These are phyloP conservation scores for Rheum nobile DNA, from an alignment of 148 eudicot species.

Conservation along the genomic window DNA sequence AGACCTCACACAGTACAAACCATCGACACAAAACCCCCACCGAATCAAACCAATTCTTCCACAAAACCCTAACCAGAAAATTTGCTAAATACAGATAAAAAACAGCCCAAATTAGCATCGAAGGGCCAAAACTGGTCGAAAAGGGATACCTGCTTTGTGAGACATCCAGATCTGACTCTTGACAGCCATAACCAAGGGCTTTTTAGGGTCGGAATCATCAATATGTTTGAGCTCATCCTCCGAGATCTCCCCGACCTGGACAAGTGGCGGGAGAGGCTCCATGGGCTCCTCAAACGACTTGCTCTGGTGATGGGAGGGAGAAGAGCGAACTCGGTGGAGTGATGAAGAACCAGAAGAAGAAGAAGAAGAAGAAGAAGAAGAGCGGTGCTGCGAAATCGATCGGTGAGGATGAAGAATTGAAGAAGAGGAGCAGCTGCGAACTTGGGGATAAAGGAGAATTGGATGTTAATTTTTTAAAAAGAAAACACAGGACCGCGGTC, in stretches of 20 bases:
- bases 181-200: slow-evolving; percentile 91
- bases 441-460: no score
- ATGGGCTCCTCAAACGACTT: slow-evolving; percentile 24
- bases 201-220: slow-evolving; percentile 65
- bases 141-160: slow-evolving; percentile 74
- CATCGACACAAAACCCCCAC: neutral
- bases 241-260: slow-evolving; percentile 75
- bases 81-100: neutral
- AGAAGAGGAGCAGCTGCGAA: no score
- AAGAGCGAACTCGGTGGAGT: no score
- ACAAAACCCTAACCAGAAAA: neutral
- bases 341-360: no score
- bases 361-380: no score
- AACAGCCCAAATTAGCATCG: neutral
- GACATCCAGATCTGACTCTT: slow-evolving; percentile 98
- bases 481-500: no score
- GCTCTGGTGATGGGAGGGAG: slow-evolving; percentile 10
- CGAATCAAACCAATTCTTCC: neutral
- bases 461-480: no score
- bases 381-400: no score
- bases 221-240: slow-evolving; percentile 57
- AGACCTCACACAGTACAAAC: neutral
- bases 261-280: slow-evolving; percentile 79
- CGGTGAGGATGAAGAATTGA: no score
- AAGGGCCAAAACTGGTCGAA: neutral